phyloP scores from a whole-genome alignment of 2,329 filamentous ascomycete genomes.

The Phaeosphaeria sp. region DNA sequence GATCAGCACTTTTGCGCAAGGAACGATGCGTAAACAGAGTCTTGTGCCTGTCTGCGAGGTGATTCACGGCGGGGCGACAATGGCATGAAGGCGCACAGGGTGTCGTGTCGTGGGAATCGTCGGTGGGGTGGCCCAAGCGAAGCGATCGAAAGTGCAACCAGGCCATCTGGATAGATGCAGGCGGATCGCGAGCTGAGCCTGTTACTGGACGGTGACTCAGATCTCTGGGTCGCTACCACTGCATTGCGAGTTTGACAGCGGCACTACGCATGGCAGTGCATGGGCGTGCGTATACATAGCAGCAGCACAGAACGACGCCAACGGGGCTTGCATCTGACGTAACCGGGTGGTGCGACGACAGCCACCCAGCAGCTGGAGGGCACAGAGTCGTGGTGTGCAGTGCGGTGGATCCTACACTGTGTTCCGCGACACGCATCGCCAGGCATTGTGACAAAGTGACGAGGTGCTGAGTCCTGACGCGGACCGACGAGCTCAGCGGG shows the following conservation, averaged over 20 bases:
- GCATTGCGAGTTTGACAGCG: conserved; percentile 25
- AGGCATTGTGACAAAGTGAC: neutral
- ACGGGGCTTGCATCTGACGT: conserved; percentile 7
- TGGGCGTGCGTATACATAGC: conserved; percentile 5
- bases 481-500: conserved; percentile 21
- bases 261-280: conserved; percentile 11
- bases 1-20: neutral
- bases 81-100: neutral
- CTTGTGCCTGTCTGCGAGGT: neutral
- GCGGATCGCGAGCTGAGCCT: conserved; percentile 26
- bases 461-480: neutral
- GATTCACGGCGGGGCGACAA: neutral
- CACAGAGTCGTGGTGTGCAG: neutral
- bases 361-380: neutral
- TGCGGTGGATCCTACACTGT: neutral
- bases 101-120: neutral
- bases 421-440: neutral
- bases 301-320: neutral
- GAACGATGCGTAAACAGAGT: neutral
- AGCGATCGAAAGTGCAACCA: neutral
- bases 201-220: conserved; percentile 23
- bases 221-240: conserved; percentile 20
- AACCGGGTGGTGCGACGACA: conserved; percentile 2
- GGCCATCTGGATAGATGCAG: neutral
- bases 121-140: neutral